These are phyloP conservation scores for Silene uniflora DNA, from an alignment of 148 eudicot species.

Conservation along the genomic window DNA sequence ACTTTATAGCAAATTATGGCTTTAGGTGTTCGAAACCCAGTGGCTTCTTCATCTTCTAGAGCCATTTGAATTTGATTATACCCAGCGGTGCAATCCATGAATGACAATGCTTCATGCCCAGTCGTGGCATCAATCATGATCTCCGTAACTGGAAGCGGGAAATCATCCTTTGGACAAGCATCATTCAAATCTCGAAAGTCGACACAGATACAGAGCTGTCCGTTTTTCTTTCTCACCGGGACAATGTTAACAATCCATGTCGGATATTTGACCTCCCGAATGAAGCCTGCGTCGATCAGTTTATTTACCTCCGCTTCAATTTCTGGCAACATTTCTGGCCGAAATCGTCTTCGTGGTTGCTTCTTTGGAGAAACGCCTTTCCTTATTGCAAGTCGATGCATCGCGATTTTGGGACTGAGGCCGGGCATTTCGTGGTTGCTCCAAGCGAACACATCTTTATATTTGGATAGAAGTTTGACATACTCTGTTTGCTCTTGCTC, in stretches of 20 bases:
- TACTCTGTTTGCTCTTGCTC: too few relatives aligned
- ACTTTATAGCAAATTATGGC: too few relatives aligned
- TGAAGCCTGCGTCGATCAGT: neutral
- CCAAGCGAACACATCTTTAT: neutral
- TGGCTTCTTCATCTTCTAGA: too few relatives aligned
- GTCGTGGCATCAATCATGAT: neutral
- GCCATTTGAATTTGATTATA: too few relatives aligned
- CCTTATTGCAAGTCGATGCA: neutral
- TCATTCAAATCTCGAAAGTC: neutral
- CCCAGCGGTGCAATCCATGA: neutral
- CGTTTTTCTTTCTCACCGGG: neutral
- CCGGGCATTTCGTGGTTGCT: slow-evolving; percentile 5
- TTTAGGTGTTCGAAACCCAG: too few relatives aligned
- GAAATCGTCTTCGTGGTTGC: neutral
- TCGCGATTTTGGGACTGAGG: neutral
- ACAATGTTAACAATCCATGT: neutral
- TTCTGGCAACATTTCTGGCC: slow-evolving; percentile 6
- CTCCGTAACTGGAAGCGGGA: neutral
- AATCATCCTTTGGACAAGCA: neutral
- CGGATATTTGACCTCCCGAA: too few relatives aligned
- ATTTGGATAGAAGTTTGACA: neutral
- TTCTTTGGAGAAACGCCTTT: slow-evolving; percentile 13
- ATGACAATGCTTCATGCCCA: neutral
- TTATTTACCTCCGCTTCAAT: slow-evolving; percentile 1
- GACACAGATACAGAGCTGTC: neutral